Conservation (phyloP, 257 asterid genomes). For the Euphrasia confusa region DNA sequence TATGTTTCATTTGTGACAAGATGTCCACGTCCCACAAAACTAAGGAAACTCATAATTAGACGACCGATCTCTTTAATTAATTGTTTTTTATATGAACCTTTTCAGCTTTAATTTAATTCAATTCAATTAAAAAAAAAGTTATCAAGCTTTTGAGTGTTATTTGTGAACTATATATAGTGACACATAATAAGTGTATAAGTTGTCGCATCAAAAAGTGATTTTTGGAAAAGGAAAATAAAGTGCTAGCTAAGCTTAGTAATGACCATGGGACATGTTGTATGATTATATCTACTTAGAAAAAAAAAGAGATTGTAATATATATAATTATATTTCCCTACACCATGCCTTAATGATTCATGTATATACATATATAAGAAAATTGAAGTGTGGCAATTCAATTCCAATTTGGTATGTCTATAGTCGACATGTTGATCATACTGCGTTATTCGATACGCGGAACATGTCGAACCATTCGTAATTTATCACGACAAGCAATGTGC, state of each 20-base stretch:
- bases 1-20: no score
- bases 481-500: slow-evolving; percentile 15
- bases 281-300: slow-evolving; percentile 21
- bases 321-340: not conserved
- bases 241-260: slow-evolving; percentile 13
- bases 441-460: not conserved
- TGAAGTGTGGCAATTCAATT: not conserved
- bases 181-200: not conserved
- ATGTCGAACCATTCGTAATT: not conserved
- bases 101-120: slow-evolving; percentile 1
- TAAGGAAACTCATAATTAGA: not conserved
- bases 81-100: not conserved
- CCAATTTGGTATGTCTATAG: not conserved
- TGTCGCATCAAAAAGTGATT: slow-evolving; percentile 17
- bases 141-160: slow-evolving; percentile 21
- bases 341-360: slow-evolving; percentile 1
- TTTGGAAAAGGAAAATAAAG: slow-evolving; percentile 3
- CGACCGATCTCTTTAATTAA: not conserved
- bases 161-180: not conserved
- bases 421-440: not conserved
- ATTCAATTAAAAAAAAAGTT: slow-evolving; percentile 17
- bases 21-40: no score
- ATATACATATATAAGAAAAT: not conserved
- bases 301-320: slow-evolving; percentile 5
- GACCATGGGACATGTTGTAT: slow-evolving; percentile 17